Evolutionary conservation across 2,329 filamentous ascomycete species (phyloP).

Genomic region (Ambrosiella cleistominuta): DNA sequence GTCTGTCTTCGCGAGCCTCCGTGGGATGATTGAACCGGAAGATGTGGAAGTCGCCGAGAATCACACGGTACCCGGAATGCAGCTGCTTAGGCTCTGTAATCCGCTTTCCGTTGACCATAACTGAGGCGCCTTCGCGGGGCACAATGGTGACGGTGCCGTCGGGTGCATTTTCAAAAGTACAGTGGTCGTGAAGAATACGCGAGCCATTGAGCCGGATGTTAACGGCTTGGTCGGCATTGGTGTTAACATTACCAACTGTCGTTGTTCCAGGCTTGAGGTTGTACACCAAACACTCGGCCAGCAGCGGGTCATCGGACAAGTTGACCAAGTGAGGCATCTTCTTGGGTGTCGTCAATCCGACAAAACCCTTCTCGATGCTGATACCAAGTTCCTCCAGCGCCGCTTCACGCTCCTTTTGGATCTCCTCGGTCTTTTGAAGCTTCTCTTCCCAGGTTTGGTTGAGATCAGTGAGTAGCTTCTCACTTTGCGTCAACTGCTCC

Average conservation of each 20-base stretch:
- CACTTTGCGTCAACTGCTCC: slow-evolving; percentile 86
- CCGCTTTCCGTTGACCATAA: slow-evolving; percentile 93
- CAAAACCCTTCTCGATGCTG: slow-evolving; percentile 95
- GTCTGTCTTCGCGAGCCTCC: slow-evolving; percentile 82
- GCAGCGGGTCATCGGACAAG: slow-evolving; percentile 78
- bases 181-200: slow-evolving; percentile 83
- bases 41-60: slow-evolving; percentile 95
- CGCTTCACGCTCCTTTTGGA: slow-evolving; percentile 91
- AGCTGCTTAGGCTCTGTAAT: slow-evolving; percentile 73
- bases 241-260: slow-evolving; percentile 85
- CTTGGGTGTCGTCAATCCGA: slow-evolving; percentile 88
- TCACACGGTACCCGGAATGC: slow-evolving; percentile 84
- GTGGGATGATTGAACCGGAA: slow-evolving; percentile 97
- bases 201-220: slow-evolving; percentile 91
- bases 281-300: slow-evolving; percentile 93
- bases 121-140: slow-evolving; percentile 76
- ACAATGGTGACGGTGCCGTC: slow-evolving; percentile 87
- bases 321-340: slow-evolving; percentile 99
- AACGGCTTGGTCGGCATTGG: slow-evolving; percentile 52
- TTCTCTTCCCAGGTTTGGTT: slow-evolving; percentile 99
- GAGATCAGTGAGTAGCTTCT: slow-evolving; percentile 86
- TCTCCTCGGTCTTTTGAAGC: slow-evolving; percentile 81
- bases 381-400: slow-evolving; percentile 93
- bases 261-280: slow-evolving; percentile 93
- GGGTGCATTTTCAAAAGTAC: slow-evolving; percentile 69